Evolutionary conservation across 2,329 filamentous ascomycete genomes (phyloP).

Genomic region (Tolypocladium album): DNA sequence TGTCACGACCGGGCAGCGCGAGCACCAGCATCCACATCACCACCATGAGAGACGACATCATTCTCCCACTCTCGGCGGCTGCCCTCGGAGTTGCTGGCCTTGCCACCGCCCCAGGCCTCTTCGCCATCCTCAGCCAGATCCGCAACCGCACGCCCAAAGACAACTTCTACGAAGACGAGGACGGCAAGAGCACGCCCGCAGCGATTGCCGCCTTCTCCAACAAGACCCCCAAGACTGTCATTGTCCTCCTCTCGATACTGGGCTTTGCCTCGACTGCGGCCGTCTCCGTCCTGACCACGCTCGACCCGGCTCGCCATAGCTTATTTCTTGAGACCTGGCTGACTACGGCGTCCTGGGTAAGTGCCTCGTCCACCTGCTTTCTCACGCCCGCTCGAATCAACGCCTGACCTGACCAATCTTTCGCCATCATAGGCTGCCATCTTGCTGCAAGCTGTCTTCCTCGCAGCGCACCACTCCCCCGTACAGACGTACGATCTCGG

Average conservation of each 20-base stretch:
- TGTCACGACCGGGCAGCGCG: background rate
- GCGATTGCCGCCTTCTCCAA: slow-evolving; percentile 52
- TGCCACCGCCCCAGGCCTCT: slow-evolving; percentile 25
- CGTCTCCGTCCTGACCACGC: slow-evolving; percentile 40
- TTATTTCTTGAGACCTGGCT: slow-evolving; percentile 49
- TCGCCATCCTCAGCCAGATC: slow-evolving; percentile 21
- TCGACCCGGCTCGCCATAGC: slow-evolving; percentile 21
- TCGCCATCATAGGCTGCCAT: slow-evolving; percentile 32
- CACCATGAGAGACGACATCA: slow-evolving; percentile 3
- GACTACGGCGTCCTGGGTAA: slow-evolving; percentile 50
- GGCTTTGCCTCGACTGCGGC: slow-evolving; percentile 47
- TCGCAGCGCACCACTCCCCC: slow-evolving; percentile 38
- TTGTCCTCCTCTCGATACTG: slow-evolving; percentile 40
- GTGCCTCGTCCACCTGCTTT: slow-evolving; percentile 14
- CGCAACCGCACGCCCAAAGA: slow-evolving; percentile 25
- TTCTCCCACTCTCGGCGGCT: slow-evolving; percentile 17
- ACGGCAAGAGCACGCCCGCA: slow-evolving; percentile 57
- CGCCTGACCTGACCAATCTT: background rate
- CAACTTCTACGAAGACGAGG: slow-evolving; percentile 54
- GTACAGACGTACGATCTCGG: slow-evolving; percentile 43
- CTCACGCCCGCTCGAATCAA: background rate
- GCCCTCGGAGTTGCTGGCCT: slow-evolving; percentile 24
- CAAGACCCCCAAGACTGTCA: slow-evolving; percentile 41
- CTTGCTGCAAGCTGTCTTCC: slow-evolving; percentile 37
- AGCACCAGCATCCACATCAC: background rate